A percentile compares a stretch with the other conserved stretches of the same genome.
phyloP scores from a whole-genome alignment of 208 protist genomes.

The Sergeia podlipaevii region DNA sequence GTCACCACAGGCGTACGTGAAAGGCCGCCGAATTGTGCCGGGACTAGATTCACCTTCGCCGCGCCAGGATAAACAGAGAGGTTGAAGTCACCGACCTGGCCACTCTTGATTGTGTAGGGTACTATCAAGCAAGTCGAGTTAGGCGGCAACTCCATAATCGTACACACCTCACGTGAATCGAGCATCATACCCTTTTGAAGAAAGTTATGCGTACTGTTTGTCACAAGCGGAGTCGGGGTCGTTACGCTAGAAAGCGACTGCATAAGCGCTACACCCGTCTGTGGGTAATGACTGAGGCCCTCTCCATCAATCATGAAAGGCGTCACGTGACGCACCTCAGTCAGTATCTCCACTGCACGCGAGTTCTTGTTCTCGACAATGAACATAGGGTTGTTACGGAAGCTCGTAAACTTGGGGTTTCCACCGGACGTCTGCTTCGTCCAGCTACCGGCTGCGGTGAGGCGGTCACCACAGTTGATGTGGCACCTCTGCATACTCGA shows the following conservation, averaged over 20 bases:
- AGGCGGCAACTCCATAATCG: constrained; percentile 61
- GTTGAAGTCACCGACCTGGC: constrained; percentile 56
- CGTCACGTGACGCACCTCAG: constrained; percentile 68
- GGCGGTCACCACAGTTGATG: constrained; percentile 85
- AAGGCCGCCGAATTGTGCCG: constrained; percentile 66
- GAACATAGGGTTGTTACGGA: constrained; percentile 88
- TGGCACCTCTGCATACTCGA: constrained; percentile 74
- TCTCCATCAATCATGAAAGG: constrained; percentile 63
- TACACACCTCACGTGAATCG: constrained; percentile 81
- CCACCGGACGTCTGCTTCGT: constrained; percentile 58
- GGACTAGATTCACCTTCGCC: constrained; percentile 63
- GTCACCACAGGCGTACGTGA: constrained; percentile 37
- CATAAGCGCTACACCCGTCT: constrained; percentile 74
- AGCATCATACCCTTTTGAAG: constrained; percentile 87
- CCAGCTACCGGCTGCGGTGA: constrained; percentile 61
- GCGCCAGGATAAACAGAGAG: constrained; percentile 80
- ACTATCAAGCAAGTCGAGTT: constrained; percentile 69
- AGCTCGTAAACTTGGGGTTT: constrained; percentile 77
- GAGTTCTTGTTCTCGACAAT: constrained; percentile 80
- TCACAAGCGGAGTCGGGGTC: constrained; percentile 69
- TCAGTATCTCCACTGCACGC: constrained; percentile 54
- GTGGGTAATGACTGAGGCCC: constrained; percentile 77
- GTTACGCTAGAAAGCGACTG: constrained; percentile 37
- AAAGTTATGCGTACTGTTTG: constrained; percentile 74
- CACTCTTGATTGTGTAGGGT: constrained; percentile 69